Evolutionary conservation across 768 basidiomycete genomes (phyloP).

Genomic region (Chalciporus pseudorubinellus): DNA sequence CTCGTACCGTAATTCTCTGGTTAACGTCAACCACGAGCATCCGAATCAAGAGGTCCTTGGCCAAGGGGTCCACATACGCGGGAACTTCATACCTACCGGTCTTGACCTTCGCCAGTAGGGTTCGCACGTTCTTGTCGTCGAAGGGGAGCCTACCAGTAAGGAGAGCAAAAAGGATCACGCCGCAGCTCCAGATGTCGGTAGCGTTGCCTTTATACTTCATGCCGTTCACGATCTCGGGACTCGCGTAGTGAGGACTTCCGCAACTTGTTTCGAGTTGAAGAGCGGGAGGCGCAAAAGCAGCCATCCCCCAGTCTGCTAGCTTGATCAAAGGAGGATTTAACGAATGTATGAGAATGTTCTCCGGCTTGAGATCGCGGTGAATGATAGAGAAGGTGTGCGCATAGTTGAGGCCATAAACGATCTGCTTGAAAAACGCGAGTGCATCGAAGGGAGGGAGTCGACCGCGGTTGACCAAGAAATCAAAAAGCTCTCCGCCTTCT

Average conservation of each 20-base stretch:
- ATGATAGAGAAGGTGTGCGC: conserved; percentile 97
- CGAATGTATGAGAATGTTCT: conserved; percentile 91
- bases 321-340: conserved; percentile 82
- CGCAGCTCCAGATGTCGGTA: conserved; percentile 96
- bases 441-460: conserved; percentile 80
- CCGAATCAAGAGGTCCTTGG: conserved; percentile 75
- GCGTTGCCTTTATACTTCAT: conserved; percentile 85
- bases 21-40: conserved; percentile 90
- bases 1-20: conserved; percentile 72
- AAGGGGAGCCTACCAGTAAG: conserved; percentile 90
- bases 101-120: conserved; percentile 83
- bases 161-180: conserved; percentile 89
- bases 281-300: conserved; percentile 85
- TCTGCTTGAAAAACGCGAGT: conserved; percentile 90
- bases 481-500: conserved; percentile 94
- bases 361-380: conserved; percentile 97
- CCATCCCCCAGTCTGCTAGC: conserved; percentile 99
- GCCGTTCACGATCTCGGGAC: conserved; percentile 94
- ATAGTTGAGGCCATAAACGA: conserved; percentile 92
- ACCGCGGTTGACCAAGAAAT: conserved; percentile 89
- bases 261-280: conserved; percentile 91
- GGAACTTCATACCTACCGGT: conserved; percentile 85
- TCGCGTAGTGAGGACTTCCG: conserved; percentile 95
- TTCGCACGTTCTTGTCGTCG: conserved; percentile 83
- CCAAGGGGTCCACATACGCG: conserved; percentile 72